Evolutionary conservation across 2,329 filamentous ascomycete genomes (phyloP).

Genomic region (Paramyrothecium roridum): DNA sequence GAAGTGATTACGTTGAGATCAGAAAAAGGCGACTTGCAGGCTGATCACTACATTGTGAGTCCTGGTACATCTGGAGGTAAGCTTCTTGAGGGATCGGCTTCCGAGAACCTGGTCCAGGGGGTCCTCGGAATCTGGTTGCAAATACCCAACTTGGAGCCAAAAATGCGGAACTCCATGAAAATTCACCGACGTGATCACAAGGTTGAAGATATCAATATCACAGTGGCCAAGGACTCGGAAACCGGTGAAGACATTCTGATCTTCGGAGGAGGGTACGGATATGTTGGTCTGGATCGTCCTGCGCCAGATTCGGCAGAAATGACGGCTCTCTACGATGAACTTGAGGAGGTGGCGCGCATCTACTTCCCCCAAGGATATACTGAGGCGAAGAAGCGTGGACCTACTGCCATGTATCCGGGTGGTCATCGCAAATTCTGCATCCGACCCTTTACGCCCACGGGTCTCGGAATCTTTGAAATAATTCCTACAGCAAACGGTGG

Average conservation of each 20-base stretch:
- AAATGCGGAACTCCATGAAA: slow-evolving; percentile 6
- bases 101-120: slow-evolving; percentile 7
- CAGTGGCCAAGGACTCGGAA: slow-evolving; percentile 4
- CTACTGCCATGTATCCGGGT: too few species aligned
- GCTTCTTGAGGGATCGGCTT: neutral
- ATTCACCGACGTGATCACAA: slow-evolving; percentile 4
- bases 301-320: slow-evolving; percentile 3
- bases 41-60: too few species aligned
- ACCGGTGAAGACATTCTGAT: slow-evolving; percentile 7
- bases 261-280: slow-evolving; percentile 7
- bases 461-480: too few species aligned
- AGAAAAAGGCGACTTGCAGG: too few species aligned
- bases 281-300: slow-evolving; percentile 5
- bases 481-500: too few species aligned
- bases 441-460: too few species aligned
- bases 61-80: too few species aligned
- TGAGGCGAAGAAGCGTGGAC: too few species aligned
- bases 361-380: too few species aligned
- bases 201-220: slow-evolving; percentile 7
- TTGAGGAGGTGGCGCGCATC: too few species aligned
- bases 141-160: slow-evolving; percentile 5
- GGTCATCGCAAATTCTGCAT: too few species aligned
- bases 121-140: slow-evolving; percentile 7
- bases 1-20: too few species aligned
- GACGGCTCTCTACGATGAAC: neutral